Evolutionary conservation across 257 asterid genomes (phyloP), one percentile per base, ranked within the genome.

Genomic region (Lycium ferocissimum): DNA sequence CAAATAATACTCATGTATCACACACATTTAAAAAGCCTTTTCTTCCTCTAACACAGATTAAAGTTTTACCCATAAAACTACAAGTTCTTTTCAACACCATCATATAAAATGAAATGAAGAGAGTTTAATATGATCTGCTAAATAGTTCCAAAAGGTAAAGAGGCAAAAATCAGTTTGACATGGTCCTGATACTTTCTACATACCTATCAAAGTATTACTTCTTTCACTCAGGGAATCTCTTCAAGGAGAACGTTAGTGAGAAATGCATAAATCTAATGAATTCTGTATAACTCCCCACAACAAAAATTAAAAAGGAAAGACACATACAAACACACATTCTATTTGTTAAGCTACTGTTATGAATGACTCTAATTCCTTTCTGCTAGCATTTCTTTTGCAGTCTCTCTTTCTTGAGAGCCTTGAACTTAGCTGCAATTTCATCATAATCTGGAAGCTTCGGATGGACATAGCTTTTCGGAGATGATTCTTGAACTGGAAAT

Each of bases 371-470:
- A 6, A 40, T 45, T 71, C 37, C 35, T 40, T 71, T 71, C 56
- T 71, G 37, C 57, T 14, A 73, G 35, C 85, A 78, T 69, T 87
- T 85, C 47, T 56, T 83, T 66, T 56, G 86, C 59, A 91, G 86
- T 38, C 88, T 87, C 5, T 85, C 92, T 80, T 84, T 92, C 92
- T 95, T 95, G 81, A 95, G 91, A 79, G 91, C 93, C 89, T 69
- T 89, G 87, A 95, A 95, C 89, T 85, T 93, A 2, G 94, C 94
- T 9, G 93, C 92, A 43, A 95, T 85, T 66, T 94, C 99, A 82
- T 95, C 98, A 38, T 95, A 95, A 78, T 95, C 98, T 0, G 99
- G 99, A 2, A 95, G 95, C 89, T 95, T 95, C 5, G 98, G 99
- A 85, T 95, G 99, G 67, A 93, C 92, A 88, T 93, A 94, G 13